A percentile compares a stretch with the other conserved stretches of the same genome.
phyloP scores from a whole-genome alignment of 2,329 filamentous ascomycete genomes.

The Apiospora phragmitis region DNA sequence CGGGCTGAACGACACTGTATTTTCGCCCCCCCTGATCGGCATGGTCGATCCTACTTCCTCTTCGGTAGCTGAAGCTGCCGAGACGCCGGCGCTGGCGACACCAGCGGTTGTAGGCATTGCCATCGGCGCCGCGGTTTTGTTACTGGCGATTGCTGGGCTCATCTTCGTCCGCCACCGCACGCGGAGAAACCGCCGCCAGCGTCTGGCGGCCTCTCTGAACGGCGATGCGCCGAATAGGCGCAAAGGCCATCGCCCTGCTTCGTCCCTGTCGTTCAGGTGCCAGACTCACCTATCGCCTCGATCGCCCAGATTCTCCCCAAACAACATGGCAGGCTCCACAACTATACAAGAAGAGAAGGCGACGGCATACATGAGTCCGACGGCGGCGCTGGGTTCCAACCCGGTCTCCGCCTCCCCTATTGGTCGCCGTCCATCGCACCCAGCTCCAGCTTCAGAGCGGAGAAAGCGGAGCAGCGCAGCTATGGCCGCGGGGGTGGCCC shows the following conservation, averaged over 20 bases:
- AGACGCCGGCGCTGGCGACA: conserved; percentile 31
- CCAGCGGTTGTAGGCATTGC: conserved; percentile 46
- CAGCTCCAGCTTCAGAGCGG: not conserved
- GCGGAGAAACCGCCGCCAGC: conserved; percentile 38
- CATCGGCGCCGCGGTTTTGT: conserved; percentile 37
- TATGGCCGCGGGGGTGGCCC: conserved; percentile 11
- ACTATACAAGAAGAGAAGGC: conserved; percentile 31
- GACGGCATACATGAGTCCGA: conserved; percentile 3
- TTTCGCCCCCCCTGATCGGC: conserved; percentile 36
- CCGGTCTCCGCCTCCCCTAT: conserved; percentile 18
- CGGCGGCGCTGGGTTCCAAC: conserved; percentile 23
- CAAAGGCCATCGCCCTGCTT: conserved; percentile 37
- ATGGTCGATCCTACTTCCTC: conserved; percentile 35
- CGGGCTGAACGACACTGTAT: conserved; percentile 47
- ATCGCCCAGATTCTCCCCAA: conserved; percentile 38
- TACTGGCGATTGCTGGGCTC: conserved; percentile 40
- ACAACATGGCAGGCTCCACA: conserved; percentile 13
- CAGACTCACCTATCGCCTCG: conserved; percentile 44
- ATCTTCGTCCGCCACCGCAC: conserved; percentile 48
- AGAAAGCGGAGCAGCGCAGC: conserved; percentile 15
- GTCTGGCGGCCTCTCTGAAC: conserved; percentile 24
- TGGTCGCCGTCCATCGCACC: not conserved
- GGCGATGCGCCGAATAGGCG: conserved; percentile 24
- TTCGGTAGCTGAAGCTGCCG: conserved; percentile 12
- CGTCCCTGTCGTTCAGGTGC: conserved; percentile 53